phyloP scores from a whole-genome alignment of 371 early-diverging fungal species.

The Parasitella parasitica region DNA sequence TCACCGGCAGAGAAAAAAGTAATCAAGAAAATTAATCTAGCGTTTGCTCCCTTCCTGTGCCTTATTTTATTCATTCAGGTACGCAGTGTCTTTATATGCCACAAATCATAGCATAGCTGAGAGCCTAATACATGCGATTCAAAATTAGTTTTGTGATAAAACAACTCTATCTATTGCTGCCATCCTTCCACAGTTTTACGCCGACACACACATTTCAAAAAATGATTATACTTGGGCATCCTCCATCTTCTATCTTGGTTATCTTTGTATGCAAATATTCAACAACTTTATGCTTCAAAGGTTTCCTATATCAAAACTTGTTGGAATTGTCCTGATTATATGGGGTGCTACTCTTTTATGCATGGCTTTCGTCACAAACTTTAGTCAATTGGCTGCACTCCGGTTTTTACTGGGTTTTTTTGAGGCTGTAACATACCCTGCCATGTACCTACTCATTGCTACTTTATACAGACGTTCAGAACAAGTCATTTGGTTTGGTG shows the following conservation, averaged over 20 bases:
- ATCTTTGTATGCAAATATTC: slow-evolving; percentile 15
- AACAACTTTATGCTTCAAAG: slow-evolving; percentile 26
- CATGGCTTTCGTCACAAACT: slow-evolving; percentile 21
- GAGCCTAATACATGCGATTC: too few species aligned
- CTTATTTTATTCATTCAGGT: slow-evolving; percentile 1
- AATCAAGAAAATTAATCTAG: not conserved
- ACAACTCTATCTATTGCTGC: slow-evolving; percentile 28
- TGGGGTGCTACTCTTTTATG: slow-evolving; percentile 23
- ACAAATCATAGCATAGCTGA: too few species aligned
- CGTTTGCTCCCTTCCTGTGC: not conserved
- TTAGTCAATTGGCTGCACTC: slow-evolving; percentile 27
- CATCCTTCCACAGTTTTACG: slow-evolving; percentile 27
- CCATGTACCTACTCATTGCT: slow-evolving; percentile 33
- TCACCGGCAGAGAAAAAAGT: not conserved
- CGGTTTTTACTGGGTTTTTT: slow-evolving; percentile 39
- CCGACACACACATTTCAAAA: slow-evolving; percentile 23
- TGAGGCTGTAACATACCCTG: slow-evolving; percentile 35
- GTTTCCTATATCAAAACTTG: slow-evolving; percentile 9
- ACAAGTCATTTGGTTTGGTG: slow-evolving; percentile 30
- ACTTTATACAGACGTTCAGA: slow-evolving; percentile 37
- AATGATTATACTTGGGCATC: slow-evolving; percentile 30
- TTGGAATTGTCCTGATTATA: slow-evolving; percentile 11
- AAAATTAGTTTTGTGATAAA: slow-evolving; percentile 3
- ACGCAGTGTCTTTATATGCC: too few species aligned
- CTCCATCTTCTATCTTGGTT: slow-evolving; percentile 22